Base-by-base conservation (phyloP, 2,329 filamentous ascomycete species). In the Talaromyces sp. region DNA sequence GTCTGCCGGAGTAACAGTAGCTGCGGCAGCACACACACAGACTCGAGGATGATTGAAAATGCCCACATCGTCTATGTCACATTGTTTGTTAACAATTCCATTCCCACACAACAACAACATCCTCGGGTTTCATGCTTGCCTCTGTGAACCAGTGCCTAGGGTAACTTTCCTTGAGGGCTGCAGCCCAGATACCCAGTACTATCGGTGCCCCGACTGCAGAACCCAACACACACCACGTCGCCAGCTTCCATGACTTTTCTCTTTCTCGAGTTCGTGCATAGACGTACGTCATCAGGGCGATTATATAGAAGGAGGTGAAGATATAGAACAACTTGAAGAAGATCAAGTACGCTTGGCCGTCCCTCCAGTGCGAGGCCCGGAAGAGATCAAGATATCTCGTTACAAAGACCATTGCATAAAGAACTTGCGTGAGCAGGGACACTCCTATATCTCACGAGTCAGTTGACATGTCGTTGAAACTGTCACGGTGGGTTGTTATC, bases 171-270 rank as follows among this genome's bases (percentile, higher is more conserved):
- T 81, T 9, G 85, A 80, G 2, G 14, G 35, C 68, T 93, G 88
- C 58, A 92, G 85, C 65, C 89, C 73, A 78, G 88, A 62, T 41
- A 1, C 11, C 43, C 4, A 59, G 89, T 66, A 86, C 82, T 64
- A 96, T 82, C 0, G 92, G 91, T 10, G 91, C 88, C 31, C 89
- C 71, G 13, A 89, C 68, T 31, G 91, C 69, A 21, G 88, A 87
- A 4, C 84, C 88, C 13, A 78, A 81, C 2, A 93, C 76, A 57
- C 88, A 88, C 65, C 84, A 85, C 27, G 86, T 86, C 49, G 90
- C 91, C 65, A 97, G 80, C 77, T 93, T 96, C 93, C 93, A 97
- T n/a, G 92, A 90, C 68, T 91, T 86, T 78, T 98, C 93, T 58
- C 87, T 83, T 77, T 98, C 93, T 49, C 93, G 81, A n/a, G 93